Evolutionary conservation across 805 yeast genomes (phyloP), one percentile per base, ranked within the genome.

Genomic region (Cyberlindnera xylosilytica): DNA sequence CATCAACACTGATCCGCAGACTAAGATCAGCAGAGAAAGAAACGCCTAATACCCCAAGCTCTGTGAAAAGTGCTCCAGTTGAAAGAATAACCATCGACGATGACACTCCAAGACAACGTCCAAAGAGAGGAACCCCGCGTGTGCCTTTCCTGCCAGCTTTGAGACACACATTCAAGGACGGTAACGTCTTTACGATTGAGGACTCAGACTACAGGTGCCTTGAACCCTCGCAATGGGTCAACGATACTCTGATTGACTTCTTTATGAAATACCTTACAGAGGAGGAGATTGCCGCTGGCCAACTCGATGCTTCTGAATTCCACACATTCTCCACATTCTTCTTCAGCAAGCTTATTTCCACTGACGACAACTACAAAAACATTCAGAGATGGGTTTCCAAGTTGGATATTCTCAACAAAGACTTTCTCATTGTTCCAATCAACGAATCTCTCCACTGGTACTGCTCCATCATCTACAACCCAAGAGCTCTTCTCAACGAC

Each of bases 371-470:
- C 52, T 88, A 83, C 60, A 67, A 65, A 1, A 81, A 81, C 51
- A 83, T 87, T 13, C 77, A 76, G 50, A 72, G 83, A 36, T 93
- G 98, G 98, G 76, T 93, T 10, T 69, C 74, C 34, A 83, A 83
- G 50, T 63, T 84, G 8, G 83, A 87, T 48, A 60, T 82, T 2
- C 72, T 79, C 61, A 68, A 66, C 16, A 81, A 73, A 54, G 73
- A 77, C 34, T 78, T 73, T 53, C 66, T 88, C 2, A 72, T 90
- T 2, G 70, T 91, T 10, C 99, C 99, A 1, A 81, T 93, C 8
- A 87, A 87, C 61, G 86, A 82, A 48, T 74, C 73, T 31, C 68
- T 76, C 30, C 99, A 93, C 64, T 93, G 99, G 99, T 87, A 81
- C 57, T 81, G 90, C 35, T 81, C 87, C 20, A 74, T 91, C 4